A percentile compares a stretch with the other conserved stretches of the same genome.
phyloP scores from a whole-genome alignment of 2,329 filamentous ascomycete genomes.

The Phaeosphaeriaceae sp. region DNA sequence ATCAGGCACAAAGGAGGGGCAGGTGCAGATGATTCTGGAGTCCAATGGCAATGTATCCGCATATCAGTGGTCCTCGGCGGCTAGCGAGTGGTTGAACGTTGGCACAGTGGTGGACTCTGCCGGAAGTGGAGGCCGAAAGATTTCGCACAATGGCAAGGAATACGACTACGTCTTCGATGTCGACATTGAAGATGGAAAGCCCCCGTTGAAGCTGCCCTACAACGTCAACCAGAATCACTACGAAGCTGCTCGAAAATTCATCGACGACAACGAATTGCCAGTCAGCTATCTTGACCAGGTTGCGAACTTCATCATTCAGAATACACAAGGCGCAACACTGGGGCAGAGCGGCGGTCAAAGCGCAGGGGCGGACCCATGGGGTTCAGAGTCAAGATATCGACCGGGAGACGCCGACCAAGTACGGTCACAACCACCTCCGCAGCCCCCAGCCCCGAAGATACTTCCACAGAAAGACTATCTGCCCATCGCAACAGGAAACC shows the following conservation, averaged over 20 bases:
- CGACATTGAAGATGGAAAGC: slow-evolving; percentile 93
- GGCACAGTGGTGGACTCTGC: slow-evolving; percentile 94
- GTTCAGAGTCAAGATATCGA: slow-evolving; percentile 78
- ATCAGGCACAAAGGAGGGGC: slow-evolving; percentile 92
- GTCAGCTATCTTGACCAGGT: slow-evolving; percentile 89
- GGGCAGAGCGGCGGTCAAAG: slow-evolving; percentile 63
- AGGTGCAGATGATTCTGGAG: slow-evolving; percentile 90
- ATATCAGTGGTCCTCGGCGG: slow-evolving; percentile 79
- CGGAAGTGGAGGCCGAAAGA: slow-evolving; percentile 72
- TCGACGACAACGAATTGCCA: slow-evolving; percentile 86
- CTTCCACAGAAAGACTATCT: slow-evolving; percentile 83
- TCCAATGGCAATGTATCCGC: slow-evolving; percentile 82
- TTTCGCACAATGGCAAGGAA: slow-evolving; percentile 78
- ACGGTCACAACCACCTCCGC: slow-evolving; percentile 39
- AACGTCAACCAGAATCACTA: slow-evolving; percentile 93
- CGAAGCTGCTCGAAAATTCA: slow-evolving; percentile 88
- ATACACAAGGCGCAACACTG: slow-evolving; percentile 86
- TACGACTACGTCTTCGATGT: slow-evolving; percentile 98
- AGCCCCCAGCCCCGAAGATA: slow-evolving; percentile 60
- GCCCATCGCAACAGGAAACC: slow-evolving; percentile 75
- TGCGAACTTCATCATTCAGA: slow-evolving; percentile 88
- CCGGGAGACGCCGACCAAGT: slow-evolving; percentile 67
- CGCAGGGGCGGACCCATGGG: slow-evolving; percentile 70
- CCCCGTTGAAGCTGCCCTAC: slow-evolving; percentile 90
- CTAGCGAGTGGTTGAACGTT: slow-evolving; percentile 79